Evolutionary conservation across 1,139 yeast genomes (phyloP).

Genomic region (Meyerozyma athensensis): DNA sequence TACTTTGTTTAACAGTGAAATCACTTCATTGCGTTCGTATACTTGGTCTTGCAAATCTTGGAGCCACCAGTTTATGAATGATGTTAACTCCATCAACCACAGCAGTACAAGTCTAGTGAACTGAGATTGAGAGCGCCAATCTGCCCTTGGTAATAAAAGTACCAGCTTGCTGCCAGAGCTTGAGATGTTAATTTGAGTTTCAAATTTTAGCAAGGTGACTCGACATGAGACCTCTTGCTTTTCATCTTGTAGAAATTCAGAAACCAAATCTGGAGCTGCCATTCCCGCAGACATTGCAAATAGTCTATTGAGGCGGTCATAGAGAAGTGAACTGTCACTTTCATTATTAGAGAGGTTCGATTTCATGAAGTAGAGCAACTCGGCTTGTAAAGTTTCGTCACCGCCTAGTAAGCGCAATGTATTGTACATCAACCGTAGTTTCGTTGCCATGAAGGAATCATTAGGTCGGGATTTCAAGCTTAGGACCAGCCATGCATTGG

Average conservation of each 20-base stretch:
- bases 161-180: background rate
- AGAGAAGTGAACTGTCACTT: background rate
- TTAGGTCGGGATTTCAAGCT: background rate
- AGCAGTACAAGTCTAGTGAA: background rate
- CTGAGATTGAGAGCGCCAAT: background rate
- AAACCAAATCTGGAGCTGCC: background rate
- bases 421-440: background rate
- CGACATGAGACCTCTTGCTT: background rate
- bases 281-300: background rate
- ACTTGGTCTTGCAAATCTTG: background rate
- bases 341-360: background rate
- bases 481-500: background rate
- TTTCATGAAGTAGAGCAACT: background rate
- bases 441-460: background rate
- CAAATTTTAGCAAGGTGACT: background rate
- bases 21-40: background rate
- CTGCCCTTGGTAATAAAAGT: background rate
- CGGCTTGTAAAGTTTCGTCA: background rate
- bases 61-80: constrained; percentile 1
- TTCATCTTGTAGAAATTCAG: background rate
- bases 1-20: background rate
- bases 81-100: background rate
- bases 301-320: background rate
- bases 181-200: background rate
- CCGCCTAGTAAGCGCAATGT: background rate